Evolutionary conservation across 345 rosid genomes (phyloP).

Genomic region (Populus ilicifolia): DNA sequence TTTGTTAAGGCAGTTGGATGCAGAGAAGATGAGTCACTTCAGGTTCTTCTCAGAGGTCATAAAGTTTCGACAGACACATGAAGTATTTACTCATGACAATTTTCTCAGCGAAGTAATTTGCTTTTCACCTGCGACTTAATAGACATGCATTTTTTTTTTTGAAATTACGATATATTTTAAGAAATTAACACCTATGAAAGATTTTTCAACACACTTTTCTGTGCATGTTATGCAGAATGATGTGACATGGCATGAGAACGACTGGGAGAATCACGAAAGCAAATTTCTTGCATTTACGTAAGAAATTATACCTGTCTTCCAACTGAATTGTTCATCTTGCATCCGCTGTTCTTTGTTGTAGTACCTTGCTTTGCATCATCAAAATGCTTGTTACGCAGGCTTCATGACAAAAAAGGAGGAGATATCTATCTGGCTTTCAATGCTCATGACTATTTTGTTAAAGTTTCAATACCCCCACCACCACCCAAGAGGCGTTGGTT

Average conservation of each 20-base stretch:
- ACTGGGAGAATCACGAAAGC: constrained; percentile 82
- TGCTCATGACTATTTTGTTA: constrained; percentile 63
- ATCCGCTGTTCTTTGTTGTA: neutral
- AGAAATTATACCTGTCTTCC: constrained; percentile 16
- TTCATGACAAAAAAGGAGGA: constrained; percentile 54
- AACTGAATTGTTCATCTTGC: neutral
- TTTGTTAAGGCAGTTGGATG: constrained; percentile 46
- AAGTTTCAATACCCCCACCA: constrained; percentile 60
- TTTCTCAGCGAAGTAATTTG: constrained; percentile 60
- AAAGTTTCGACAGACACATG: constrained; percentile 51
- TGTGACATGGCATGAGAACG: constrained; percentile 91
- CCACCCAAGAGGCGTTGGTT: constrained; percentile 56
- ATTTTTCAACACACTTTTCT: constrained; percentile 12
- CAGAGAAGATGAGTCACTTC: constrained; percentile 51
- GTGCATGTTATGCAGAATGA: constrained; percentile 41
- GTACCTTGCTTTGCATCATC: neutral
- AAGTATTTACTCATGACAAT: constrained; percentile 47
- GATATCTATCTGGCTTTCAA: constrained; percentile 77
- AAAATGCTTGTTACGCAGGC: constrained; percentile 40
- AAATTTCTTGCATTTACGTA: constrained; percentile 95
- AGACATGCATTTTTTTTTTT: neutral
- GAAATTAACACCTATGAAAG: neutral
- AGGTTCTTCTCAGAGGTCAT: constrained; percentile 79
- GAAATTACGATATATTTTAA: neutral
- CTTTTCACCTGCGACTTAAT: constrained; percentile 3